phyloP scores from a whole-genome alignment of 768 basidiomycete genomes.

The Ramaria rubella region DNA sequence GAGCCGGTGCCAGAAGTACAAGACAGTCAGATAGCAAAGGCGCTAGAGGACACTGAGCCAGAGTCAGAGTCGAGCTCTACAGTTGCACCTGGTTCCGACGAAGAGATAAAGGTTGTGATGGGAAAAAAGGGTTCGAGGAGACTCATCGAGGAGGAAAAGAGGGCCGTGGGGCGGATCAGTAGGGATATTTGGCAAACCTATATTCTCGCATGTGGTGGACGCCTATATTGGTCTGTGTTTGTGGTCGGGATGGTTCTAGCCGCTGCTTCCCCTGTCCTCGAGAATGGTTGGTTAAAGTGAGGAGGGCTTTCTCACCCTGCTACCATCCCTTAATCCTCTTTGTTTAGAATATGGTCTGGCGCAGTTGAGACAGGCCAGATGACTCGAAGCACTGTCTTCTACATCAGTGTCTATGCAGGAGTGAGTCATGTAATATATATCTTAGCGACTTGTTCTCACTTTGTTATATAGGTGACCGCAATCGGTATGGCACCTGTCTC shows the following conservation, averaged over 20 bases:
- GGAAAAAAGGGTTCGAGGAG: slow-evolving; percentile 65
- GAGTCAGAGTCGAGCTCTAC: slow-evolving; percentile 40
- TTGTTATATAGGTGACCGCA: slow-evolving; percentile 32
- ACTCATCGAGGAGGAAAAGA: slow-evolving; percentile 71
- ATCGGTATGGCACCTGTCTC: slow-evolving; percentile 24
- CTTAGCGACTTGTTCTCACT: slow-evolving; percentile 9
- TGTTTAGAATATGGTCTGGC: slow-evolving; percentile 50
- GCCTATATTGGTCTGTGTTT: slow-evolving; percentile 54
- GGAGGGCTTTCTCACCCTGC: slow-evolving; percentile 19
- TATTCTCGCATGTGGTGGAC: slow-evolving; percentile 43
- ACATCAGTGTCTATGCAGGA: slow-evolving; percentile 64
- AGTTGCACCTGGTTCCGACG: slow-evolving; percentile 32
- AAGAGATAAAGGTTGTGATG: slow-evolving; percentile 18
- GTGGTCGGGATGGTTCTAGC: slow-evolving; percentile 44
- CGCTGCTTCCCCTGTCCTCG: slow-evolving; percentile 58
- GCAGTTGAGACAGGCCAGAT: slow-evolving; percentile 34
- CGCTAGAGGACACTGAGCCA: slow-evolving; percentile 17
- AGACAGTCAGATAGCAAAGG: slow-evolving; percentile 15
- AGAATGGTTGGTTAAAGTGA: slow-evolving; percentile 66
- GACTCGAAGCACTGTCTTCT: slow-evolving; percentile 45
- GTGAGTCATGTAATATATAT: slow-evolving; percentile 28
- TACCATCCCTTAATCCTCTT: slow-evolving; percentile 9
- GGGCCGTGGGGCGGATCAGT: slow-evolving; percentile 67
- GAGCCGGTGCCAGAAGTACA: slow-evolving; percentile 12
- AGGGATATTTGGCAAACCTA: slow-evolving; percentile 61